Evolutionary conservation across 1,284 basidiomycete species (phyloP), one percentile per base, ranked within the genome.

Genomic region (Cutaneotrichosporon cutaneum): DNA sequence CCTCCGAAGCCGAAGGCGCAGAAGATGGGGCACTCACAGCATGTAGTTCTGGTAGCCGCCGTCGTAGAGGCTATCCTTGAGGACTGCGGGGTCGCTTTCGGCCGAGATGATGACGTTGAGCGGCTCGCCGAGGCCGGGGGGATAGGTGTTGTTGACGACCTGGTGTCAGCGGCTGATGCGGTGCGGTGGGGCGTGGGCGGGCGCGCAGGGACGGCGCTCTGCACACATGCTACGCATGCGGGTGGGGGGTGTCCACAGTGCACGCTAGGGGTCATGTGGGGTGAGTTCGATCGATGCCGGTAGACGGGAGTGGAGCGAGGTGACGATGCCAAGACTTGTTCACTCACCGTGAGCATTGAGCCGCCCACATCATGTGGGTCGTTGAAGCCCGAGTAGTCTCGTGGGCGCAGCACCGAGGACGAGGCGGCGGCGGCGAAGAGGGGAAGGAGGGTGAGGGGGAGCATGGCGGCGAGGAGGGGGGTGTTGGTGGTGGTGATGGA

Each of bases 91-190:
- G 70, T 94, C 90, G 2, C 92, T 95, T 50, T 87, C 82, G 26
- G 84, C 89, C n/a, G 90, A 88, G 33, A 97, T 81, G 72, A 97
- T 92, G 59, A 85, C 83, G 69, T 98, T 97, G 60, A 97, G 80
- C 3, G 94, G 94, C 80, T 97, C 94, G 45, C 91, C 90, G 58
- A 90, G 85, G 9, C 91, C 90, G 55, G 81, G 72, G 16, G 91
- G 89, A 70, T 82, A 87, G 21, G 92, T 88, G 36, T 81, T 73
- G 58, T 85, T 81, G 26, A 89, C 83, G 73, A 81, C 72, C 86
- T 87, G 59, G 8, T 22, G 48, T 60, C 14, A 54, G 52, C 42
- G 26, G 35, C 21, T 14, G 26, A 7, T 22, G 24, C 16, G 14
- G 50, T 53, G 21, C 53, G 22, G 36, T 4, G 14, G 54, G 39